Evolutionary conservation across 2,329 filamentous ascomycete genomes (phyloP), one percentile per base, ranked within the genome.

Genomic region (Niveomyces coronatus): DNA sequence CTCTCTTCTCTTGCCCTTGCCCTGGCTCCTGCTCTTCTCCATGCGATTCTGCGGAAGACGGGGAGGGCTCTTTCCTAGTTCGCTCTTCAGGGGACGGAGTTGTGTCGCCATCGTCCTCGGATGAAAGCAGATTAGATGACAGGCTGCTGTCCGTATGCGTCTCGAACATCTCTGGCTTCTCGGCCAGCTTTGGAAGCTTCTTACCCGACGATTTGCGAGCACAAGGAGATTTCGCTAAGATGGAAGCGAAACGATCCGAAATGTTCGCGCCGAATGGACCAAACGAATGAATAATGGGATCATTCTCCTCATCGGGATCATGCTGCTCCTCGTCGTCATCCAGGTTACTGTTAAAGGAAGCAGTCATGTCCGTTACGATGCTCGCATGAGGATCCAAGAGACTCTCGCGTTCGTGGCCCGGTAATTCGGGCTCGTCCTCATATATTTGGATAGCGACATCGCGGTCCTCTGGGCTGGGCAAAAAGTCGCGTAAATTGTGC

Each of bases 281-380:
- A 48, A 95, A 95, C 0, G 88, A 94, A 58, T 91, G 85, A 14
- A 95, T 69, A 39, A 94, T 79, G 3, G 88, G 88, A 49, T 96
- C 91, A 46, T 95, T 95, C 61, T 96, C 89, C 64, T 95, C 88
- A 49, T 89, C 82, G 1, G 84, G 80, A 45, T 94, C 78, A 35
- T 85, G 80, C 37, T 82, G 75, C 14, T 87, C 78, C 14, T 82
- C 78, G 5, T 63, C 56, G 37, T 31, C 22, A 9, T 15, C 37
- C 18, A 72, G 60, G 36, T 77, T 74, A 52, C 72, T 78, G 7
- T 67, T 70, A 54, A 73, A 75, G 51, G 67, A 71, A 38, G 64
- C 63, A n/a, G 63, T 63, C 17, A 60, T 51, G 23, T 73, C 68
- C 9, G 69, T 71, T 45, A 63, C 56, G 47, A 73, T 70, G 55